Evolutionary conservation across 192 early-diverging fungal species (phyloP).

Genomic region (Neocallimastix lanati): DNA sequence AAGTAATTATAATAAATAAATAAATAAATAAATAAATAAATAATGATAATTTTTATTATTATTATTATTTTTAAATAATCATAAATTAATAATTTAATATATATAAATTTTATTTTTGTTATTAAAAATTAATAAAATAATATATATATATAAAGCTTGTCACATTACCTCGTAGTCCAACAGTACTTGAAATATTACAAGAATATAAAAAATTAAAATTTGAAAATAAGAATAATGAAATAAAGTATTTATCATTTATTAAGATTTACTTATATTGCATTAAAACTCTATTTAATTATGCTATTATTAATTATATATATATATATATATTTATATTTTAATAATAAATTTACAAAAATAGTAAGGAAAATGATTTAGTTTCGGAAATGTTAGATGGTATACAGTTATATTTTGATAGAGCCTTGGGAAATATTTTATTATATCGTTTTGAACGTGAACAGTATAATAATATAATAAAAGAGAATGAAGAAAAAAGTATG

Average conservation of each 20-base stretch:
- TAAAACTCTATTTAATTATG: too few species aligned
- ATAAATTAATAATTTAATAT: too few species aligned
- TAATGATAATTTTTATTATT: too few species aligned
- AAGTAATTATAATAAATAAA: too few species aligned
- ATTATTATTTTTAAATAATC: too few species aligned
- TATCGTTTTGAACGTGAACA: conserved; percentile 94
- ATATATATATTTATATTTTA: too few species aligned
- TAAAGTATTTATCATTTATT: conserved; percentile 2
- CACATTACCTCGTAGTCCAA: conserved; percentile 60
- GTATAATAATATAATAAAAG: conserved; percentile 63
- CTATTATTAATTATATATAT: too few species aligned
- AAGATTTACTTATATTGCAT: too few species aligned
- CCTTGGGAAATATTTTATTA: conserved; percentile 74
- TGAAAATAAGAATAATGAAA: conserved; percentile 1
- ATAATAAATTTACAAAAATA: too few species aligned
- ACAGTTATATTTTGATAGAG: conserved; percentile 78
- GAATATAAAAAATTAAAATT: conserved; percentile 36
- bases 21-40: too few species aligned
- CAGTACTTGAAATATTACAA: conserved; percentile 57
- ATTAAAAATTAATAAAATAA: too few species aligned
- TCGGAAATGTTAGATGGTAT: conserved; percentile 78
- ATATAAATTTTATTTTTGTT: too few species aligned
- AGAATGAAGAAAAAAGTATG: conserved; percentile 49
- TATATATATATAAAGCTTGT: conserved; percentile 38
- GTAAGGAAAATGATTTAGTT: conserved; percentile 29